phyloP scores from a whole-genome alignment of 2,329 filamentous ascomycete genomes.

The Monosporascus sp. region DNA sequence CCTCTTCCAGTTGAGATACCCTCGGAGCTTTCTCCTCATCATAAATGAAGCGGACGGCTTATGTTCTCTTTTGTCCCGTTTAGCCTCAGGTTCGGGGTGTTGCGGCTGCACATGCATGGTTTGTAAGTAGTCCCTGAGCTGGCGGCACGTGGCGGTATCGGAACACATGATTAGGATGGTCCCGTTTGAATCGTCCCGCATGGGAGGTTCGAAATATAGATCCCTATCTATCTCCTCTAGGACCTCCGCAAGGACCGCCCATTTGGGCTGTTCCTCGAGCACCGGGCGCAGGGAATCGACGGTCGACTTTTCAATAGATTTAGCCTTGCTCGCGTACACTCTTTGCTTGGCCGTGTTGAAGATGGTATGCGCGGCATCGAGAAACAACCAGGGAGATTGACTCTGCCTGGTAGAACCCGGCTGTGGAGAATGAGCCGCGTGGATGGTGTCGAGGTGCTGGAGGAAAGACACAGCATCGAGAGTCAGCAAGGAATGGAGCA shows the following conservation, averaged over 20 bases:
- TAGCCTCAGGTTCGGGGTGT: constrained; percentile 32
- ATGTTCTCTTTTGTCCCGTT: constrained; percentile 41
- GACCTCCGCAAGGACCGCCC: constrained; percentile 82
- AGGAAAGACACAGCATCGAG: constrained; percentile 90
- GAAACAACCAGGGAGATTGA: constrained; percentile 92
- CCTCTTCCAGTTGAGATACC: constrained; percentile 86
- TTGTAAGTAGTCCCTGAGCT: constrained; percentile 86
- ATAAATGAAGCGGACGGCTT: constrained; percentile 75
- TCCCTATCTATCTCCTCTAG: constrained; percentile 91
- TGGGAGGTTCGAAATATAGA: constrained; percentile 72
- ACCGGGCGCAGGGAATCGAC: constrained; percentile 68
- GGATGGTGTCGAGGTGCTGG: constrained; percentile 88
- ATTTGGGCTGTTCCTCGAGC: constrained; percentile 92
- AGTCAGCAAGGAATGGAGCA: constrained; percentile 76
- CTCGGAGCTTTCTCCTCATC: constrained; percentile 81
- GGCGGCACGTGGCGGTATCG: constrained; percentile 77
- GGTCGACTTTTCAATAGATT: constrained; percentile 41
- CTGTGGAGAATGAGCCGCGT: constrained; percentile 82
- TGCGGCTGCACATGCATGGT: constrained; percentile 73
- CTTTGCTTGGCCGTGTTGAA: constrained; percentile 85
- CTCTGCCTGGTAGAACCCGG: constrained; percentile 82
- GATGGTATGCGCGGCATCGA: constrained; percentile 90
- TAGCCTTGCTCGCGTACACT: constrained; percentile 71
- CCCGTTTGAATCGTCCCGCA: constrained; percentile 81
- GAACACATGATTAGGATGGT: constrained; percentile 94